phyloP scores from a whole-genome alignment of 371 early-diverging fungal genomes.

The Rhizomucor miehei region DNA sequence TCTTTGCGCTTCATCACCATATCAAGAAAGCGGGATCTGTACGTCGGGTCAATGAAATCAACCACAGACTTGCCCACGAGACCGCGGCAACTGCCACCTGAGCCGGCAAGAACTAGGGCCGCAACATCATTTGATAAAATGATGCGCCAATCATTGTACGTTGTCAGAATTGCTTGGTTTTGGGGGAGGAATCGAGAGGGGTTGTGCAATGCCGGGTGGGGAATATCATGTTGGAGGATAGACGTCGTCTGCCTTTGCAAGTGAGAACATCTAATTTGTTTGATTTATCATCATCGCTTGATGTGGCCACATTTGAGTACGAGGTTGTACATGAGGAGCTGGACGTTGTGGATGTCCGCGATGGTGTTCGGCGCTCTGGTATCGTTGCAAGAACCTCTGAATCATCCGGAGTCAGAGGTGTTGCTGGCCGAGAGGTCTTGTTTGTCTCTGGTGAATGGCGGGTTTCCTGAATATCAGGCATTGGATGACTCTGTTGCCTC shows the following conservation, averaged over 20 bases:
- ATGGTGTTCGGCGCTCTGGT: background rate
- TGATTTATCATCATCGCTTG: background rate
- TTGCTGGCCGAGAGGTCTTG: constrained; percentile 4
- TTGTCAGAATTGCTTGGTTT: constrained; percentile 64
- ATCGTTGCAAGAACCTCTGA: constrained; percentile 3
- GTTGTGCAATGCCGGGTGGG: constrained; percentile 42
- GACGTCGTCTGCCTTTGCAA: constrained; percentile 9
- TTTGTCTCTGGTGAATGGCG: background rate
- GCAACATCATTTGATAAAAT: constrained; percentile 63
- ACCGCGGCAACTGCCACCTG: constrained; percentile 25
- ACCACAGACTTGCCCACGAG: constrained; percentile 53
- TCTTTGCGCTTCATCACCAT: constrained; percentile 37
- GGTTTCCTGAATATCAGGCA: constrained; percentile 15
- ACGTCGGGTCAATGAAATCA: constrained; percentile 56
- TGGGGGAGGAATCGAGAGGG: constrained; percentile 59
- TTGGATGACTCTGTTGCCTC: constrained; percentile 16
- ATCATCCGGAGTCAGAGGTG: constrained; percentile 13
- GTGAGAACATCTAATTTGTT: background rate
- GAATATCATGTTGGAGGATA: constrained; percentile 11
- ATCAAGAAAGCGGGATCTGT: constrained; percentile 46
- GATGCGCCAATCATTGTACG: constrained; percentile 54
- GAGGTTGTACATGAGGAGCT: constrained; percentile 6
- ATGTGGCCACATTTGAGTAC: constrained; percentile 1
- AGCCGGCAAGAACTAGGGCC: constrained; percentile 45
- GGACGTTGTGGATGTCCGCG: constrained; percentile 5